Evolutionary conservation across 164 flowering plant genomes (phyloP).

Genomic region (Houttuynia cordata): DNA sequence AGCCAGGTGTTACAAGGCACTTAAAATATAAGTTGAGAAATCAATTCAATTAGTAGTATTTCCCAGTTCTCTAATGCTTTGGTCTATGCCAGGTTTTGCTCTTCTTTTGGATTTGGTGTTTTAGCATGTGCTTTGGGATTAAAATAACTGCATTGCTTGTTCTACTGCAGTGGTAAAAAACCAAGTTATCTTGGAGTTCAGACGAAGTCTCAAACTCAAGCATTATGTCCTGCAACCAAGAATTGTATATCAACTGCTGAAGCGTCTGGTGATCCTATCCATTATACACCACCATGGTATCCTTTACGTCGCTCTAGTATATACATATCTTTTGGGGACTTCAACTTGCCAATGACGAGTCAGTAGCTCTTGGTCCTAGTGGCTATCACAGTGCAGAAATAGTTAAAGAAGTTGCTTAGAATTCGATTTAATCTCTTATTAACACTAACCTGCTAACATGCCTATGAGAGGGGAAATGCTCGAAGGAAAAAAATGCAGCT

Average conservation of each 20-base stretch:
- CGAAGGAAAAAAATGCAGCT: no score
- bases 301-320: no score
- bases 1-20: no score
- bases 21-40: no score
- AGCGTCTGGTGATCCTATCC: constrained; percentile 46
- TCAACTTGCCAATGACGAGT: background rate
- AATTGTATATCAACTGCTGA: constrained; percentile 87
- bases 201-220: constrained; percentile 48
- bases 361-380: background rate
- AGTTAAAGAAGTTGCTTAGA: background rate
- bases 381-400: background rate
- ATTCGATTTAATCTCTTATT: background rate
- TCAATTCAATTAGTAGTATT: no score
- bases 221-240: constrained; percentile 85
- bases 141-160: background rate
- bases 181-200: constrained; percentile 88
- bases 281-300: constrained; percentile 91
- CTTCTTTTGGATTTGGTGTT: no score
- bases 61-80: no score
- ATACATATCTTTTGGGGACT: background rate
- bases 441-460: no score
- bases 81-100: no score
- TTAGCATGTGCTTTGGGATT: no score
- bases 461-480: no score
- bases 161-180: constrained; percentile 48